Evolutionary conservation across 768 basidiomycete genomes (phyloP), one percentile per base, ranked within the genome.

Genomic region (Amanita polypyramis): DNA sequence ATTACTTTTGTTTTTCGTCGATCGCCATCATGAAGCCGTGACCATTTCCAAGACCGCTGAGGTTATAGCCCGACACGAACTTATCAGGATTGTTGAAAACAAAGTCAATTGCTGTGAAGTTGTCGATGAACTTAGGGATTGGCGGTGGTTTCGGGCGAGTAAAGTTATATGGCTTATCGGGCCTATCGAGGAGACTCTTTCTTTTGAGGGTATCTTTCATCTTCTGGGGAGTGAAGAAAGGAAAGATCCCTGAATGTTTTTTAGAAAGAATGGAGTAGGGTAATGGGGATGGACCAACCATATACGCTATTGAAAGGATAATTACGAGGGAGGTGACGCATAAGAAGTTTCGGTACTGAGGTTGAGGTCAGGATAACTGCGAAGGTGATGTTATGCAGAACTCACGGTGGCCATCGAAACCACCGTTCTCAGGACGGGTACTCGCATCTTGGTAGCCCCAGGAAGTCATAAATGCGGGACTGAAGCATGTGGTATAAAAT

Each of bases 141-240:
- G 59, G 60, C 10, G 54, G 29, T 4, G 65, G 19, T 2, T 54
- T 48, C 5, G 75, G 75, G 2, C 65, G 65, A n/a, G 59, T 60
- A 54, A 72, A 74, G 7, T 56, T 62, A 51, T 75, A 77, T n/a
- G n/a, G n/a, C 45, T 65, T 62, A 19, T 56, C 56, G 5, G 57
- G n/a, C n/a, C 61, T 15, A 70, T 52, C 1, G n/a, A n/a, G n/a
- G n/a, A n/a, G n/a, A n/a, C 64, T 67, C 43, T 70, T 73, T 21
- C 58, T 59, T 1, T 65, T 65, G 17, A 78, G 59, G 20, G 58
- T 64, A 6, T 64, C 54, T 47, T 65, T 58, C 67, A 70, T 66
- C 44, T 64, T 60, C n/a, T 54, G 51, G 11, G 82, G 83, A 0
- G 75, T 75, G 62, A 79, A 66, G 70, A 85, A 79, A 9, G 85